phyloP scores from a whole-genome alignment of 106 monocot species.

The Amphibolis antarctica region DNA sequence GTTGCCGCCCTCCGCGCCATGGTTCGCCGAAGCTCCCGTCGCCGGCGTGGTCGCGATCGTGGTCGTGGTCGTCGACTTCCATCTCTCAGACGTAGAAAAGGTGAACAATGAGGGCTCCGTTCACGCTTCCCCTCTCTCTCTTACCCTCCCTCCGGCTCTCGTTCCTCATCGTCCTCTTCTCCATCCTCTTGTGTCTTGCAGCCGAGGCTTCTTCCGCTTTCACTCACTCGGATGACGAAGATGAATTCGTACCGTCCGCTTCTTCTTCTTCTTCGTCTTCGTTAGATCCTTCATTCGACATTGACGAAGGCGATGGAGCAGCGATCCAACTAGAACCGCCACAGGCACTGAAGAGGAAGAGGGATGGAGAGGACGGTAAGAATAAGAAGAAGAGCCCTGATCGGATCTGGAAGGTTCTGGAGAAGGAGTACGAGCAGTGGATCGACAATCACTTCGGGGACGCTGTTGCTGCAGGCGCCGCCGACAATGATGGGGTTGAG shows the following conservation, averaged over 20 bases:
- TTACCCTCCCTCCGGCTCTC: too few relatives aligned
- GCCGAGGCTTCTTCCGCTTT: too few relatives aligned
- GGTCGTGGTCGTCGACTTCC: not conserved
- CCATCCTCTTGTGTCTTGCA: too few relatives aligned
- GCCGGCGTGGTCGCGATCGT: not conserved
- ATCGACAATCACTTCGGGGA: conserved; percentile 12
- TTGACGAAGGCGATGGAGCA: not conserved
- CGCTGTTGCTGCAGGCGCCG: not conserved
- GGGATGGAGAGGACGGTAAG: not conserved
- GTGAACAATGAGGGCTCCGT: too few relatives aligned
- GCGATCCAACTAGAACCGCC: too few relatives aligned
- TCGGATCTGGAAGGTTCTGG: conserved; percentile 25
- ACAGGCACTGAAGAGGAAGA: not conserved
- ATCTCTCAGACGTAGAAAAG: too few relatives aligned
- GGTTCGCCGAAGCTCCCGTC: not conserved
- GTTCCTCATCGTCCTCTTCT: too few relatives aligned
- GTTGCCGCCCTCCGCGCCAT: not conserved
- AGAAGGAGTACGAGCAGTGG: conserved; percentile 45
- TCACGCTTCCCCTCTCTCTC: too few relatives aligned
- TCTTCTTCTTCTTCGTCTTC: too few relatives aligned
- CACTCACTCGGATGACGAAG: not conserved
- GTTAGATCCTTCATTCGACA: too few relatives aligned
- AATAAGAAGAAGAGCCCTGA: not conserved
- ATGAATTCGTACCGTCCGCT: not conserved
- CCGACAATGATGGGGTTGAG: not conserved